Percentiles rank a stretch among this genome's conserved stretches.
Evolutionary conservation across 495 filamentous ascomycete species (phyloP).

Genomic region (Penicillium dipodomyicola): DNA sequence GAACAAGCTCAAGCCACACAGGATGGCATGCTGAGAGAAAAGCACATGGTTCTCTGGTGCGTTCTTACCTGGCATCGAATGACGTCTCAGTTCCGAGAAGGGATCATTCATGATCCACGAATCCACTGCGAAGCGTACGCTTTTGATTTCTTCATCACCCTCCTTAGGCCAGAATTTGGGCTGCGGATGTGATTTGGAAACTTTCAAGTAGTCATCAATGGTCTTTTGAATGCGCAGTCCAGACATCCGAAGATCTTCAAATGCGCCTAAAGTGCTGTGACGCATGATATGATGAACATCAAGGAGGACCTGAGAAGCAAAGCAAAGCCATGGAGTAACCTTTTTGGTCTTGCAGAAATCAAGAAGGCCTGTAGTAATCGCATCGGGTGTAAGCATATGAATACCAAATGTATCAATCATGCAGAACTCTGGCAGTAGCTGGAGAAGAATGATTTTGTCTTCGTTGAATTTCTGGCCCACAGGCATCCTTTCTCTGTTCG

Average conservation of each 20-base stretch:
- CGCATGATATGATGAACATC: slow-evolving; percentile 36
- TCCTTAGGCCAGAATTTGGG: slow-evolving; percentile 32
- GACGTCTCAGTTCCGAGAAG: slow-evolving; percentile 15
- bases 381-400: slow-evolving; percentile 25
- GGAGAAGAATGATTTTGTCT: slow-evolving; percentile 32
- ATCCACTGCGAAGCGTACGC: slow-evolving; percentile 18
- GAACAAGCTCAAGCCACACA: slow-evolving; percentile 31
- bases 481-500: slow-evolving; percentile 30
- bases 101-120: slow-evolving; percentile 29
- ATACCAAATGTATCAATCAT: slow-evolving; percentile 27
- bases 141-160: slow-evolving; percentile 26
- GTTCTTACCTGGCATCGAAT: slow-evolving; percentile 8
- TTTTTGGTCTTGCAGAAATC: slow-evolving; percentile 29
- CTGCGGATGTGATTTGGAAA: slow-evolving; percentile 24
- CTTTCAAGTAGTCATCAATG: slow-evolving; percentile 26
- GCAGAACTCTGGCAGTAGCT: slow-evolving; percentile 33
- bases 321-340: slow-evolving; percentile 31
- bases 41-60: slow-evolving; percentile 30
- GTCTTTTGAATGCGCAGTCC: slow-evolving; percentile 32
- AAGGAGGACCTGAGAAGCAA: slow-evolving; percentile 33
- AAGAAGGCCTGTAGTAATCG: slow-evolving; percentile 30
- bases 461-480: slow-evolving; percentile 30
- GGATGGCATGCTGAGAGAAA: slow-evolving; percentile 29
- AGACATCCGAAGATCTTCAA: slow-evolving; percentile 31
- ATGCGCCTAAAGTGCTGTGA: slow-evolving; percentile 24